Percentiles rank a stretch among this genome's conserved stretches.
Conservation (phyloP, 2,329 filamentous ascomycete species). For the Aspergillus fumigatiaffinis region DNA sequence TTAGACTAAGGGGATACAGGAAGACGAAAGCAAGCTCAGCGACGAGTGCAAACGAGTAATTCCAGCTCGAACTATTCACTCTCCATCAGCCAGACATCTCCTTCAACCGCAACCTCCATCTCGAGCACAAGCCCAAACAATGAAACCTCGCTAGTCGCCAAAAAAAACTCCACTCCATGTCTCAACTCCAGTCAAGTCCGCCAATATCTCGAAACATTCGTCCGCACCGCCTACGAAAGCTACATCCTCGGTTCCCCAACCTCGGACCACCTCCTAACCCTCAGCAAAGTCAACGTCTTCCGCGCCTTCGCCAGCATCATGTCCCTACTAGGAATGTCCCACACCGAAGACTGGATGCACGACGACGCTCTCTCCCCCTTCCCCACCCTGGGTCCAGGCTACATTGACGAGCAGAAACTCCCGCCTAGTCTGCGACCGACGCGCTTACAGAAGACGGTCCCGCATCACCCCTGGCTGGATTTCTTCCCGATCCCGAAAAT, state of each 20-base stretch:
- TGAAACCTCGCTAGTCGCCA: conserved; percentile 1
- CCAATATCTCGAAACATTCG: conserved; percentile 15
- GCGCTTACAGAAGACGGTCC: conserved; percentile 29
- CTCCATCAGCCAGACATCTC: background rate
- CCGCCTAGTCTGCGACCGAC: conserved; percentile 36
- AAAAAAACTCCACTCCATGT: background rate
- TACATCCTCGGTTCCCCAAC: conserved; percentile 23
- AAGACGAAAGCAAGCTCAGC: conserved; percentile 18
- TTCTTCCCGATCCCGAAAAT: conserved; percentile 33
- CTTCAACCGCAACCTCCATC: background rate
- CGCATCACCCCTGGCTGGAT: conserved; percentile 42
- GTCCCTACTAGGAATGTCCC: conserved; percentile 22
- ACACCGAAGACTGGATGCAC: conserved; percentile 16
- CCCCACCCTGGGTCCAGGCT: conserved; percentile 7
- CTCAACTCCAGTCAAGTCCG: background rate
- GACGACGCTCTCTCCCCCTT: conserved; percentile 29
- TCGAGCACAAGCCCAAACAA: background rate
- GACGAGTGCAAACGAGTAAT: background rate
- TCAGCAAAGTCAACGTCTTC: conserved; percentile 35
- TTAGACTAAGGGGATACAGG: conserved; percentile 6
- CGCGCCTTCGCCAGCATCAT: conserved; percentile 29
- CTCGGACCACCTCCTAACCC: conserved; percentile 31
- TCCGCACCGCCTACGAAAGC: conserved; percentile 19
- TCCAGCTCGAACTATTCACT: background rate
- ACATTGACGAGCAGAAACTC: conserved; percentile 10